Evolutionary conservation across 208 protist species (phyloP), one percentile per base, ranked within the genome.

Genomic region (Trypanosoma cruzi): DNA sequence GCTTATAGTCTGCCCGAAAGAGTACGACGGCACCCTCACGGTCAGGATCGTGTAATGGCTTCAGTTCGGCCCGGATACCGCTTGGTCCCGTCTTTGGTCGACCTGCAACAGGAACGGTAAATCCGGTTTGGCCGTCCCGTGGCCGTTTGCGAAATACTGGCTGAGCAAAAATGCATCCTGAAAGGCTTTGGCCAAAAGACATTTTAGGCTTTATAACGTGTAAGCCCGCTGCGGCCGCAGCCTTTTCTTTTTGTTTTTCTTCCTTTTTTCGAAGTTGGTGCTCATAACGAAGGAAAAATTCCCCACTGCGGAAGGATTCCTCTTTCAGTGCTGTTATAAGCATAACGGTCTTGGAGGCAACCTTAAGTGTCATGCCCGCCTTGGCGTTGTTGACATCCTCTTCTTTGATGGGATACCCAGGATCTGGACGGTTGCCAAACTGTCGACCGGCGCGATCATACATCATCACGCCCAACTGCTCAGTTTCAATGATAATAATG

Each of bases 1-100:
- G 83, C 74, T 96, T 96, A 82, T 97, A 97, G 70, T 95, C 85
- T 11, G 90, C 93, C 34, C 86, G 84, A 81, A 94, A 97, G 37
- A 97, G 87, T 36, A 94, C 86, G 55, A 97, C 93, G 1, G 93
- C 90, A 26, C 79, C 73, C 29, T 84, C 76, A 18, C 84, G 73
- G 70, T 95, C 84, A 14, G 82, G 80, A 71, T 97, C 90, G 77
- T 95, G 89, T 54, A 96, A 57, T 14, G 89, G 81, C 40, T 59
- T 73, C 49, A 95, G 79, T 24, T 89, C 85, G 49, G 88, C 81
- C 37, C 82, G 61, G 18, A 92, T 40, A 46, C 88, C 88, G 36
- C 84, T 85, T 52, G 81, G 79, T 20, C 84, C 84, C 61, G 84
- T 42, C 68, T 91, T 93, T n/a, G 84, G 82, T 11, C 90, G 75